A percentile compares a stretch with the other conserved stretches of the same genome.
phyloP scores from a whole-genome alignment of 1,139 yeast genomes.

The Nakaseomyces nivariensis region DNA sequence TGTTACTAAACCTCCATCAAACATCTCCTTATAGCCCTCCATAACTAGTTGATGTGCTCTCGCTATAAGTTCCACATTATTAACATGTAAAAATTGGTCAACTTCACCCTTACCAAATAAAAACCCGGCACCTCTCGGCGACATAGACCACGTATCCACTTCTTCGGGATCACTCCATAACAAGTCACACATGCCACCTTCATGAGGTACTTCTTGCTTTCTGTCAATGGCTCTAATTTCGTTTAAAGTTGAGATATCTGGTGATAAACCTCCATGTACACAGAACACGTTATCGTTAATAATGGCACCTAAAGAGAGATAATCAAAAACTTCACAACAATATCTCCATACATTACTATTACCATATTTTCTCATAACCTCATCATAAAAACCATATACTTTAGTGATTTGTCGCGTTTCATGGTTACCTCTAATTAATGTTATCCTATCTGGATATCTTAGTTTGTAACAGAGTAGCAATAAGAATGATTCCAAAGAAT shows the following conservation, averaged over 20 bases:
- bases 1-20: constrained; percentile 77
- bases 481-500: constrained; percentile 83
- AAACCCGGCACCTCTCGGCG: constrained; percentile 98
- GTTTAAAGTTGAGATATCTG: constrained; percentile 82
- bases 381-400: constrained; percentile 97
- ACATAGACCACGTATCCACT: constrained; percentile 91
- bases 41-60: constrained; percentile 97
- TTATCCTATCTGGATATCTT: constrained; percentile 86
- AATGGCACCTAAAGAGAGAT: constrained; percentile 85
- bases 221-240: constrained; percentile 82
- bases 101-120: constrained; percentile 85
- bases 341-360: constrained; percentile 88
- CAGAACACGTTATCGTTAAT: constrained; percentile 72
- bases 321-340: constrained; percentile 77
- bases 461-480: constrained; percentile 74
- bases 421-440: constrained; percentile 92
- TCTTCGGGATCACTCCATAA: constrained; percentile 98
- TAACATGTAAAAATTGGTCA: constrained; percentile 67
- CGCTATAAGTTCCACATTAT: constrained; percentile 78
- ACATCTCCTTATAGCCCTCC: constrained; percentile 92
- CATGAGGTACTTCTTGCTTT: constrained; percentile 96
- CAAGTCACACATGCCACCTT: constrained; percentile 97
- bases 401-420: constrained; percentile 96
- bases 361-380: constrained; percentile 91
- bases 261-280: constrained; percentile 93